Percentiles rank a stretch among this genome's conserved stretches.
Evolutionary conservation across 306 rosid species (phyloP).

Genomic region (Chamaecrista fasciculata): DNA sequence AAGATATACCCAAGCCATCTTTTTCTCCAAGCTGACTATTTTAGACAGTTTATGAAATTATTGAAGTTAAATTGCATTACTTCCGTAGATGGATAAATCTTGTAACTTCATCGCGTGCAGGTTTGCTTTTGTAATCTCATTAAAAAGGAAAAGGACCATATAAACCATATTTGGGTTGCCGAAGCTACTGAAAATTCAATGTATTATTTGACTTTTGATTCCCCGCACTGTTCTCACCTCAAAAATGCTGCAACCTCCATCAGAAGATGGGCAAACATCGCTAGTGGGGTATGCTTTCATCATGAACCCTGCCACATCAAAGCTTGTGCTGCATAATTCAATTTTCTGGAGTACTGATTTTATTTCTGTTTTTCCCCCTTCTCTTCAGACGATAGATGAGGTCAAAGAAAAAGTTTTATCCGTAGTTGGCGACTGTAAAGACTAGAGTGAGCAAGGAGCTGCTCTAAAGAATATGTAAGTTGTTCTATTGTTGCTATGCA

Average conservation of each 20-base stretch:
- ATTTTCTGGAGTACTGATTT: constrained; percentile 9
- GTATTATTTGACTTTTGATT: constrained; percentile 62
- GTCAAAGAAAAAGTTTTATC: constrained; percentile 38
- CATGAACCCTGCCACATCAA: constrained; percentile 23
- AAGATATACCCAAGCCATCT: neutral
- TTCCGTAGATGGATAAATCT: constrained; percentile 10
- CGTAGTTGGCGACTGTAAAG: constrained; percentile 32
- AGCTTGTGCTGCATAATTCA: constrained; percentile 13
- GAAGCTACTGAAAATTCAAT: constrained; percentile 74
- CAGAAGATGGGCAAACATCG: constrained; percentile 61
- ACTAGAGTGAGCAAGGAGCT: constrained; percentile 17
- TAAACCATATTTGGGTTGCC: constrained; percentile 71
- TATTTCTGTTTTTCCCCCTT: neutral
- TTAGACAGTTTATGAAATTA: neutral
- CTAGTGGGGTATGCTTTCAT: constrained; percentile 50
- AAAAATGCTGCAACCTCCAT: constrained; percentile 56
- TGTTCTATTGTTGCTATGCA: constrained; percentile 12
- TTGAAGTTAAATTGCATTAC: neutral
- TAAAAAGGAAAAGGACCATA: constrained; percentile 65
- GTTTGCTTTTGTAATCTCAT: constrained; percentile 80
- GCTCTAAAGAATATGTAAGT: neutral
- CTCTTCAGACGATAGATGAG: constrained; percentile 54
- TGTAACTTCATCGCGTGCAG: constrained; percentile 41
- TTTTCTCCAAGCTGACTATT: neutral
- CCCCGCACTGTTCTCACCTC: constrained; percentile 58